Base-by-base conservation (phyloP, 306 rosid genomes). In the Castanea crenata region DNA sequence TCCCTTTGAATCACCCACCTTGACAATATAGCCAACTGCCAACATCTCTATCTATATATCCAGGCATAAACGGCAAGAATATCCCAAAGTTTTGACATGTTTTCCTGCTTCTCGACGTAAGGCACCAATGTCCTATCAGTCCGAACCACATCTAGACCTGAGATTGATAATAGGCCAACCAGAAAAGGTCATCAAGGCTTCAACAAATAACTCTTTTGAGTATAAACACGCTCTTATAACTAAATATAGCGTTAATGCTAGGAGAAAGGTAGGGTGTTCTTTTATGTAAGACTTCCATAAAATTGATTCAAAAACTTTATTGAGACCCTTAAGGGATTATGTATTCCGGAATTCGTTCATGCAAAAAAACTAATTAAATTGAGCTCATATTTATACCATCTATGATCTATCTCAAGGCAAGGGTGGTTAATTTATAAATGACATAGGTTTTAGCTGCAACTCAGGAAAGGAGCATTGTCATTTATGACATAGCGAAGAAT, bases 101-200 rank as follows among this genome's bases (percentile, higher is more conserved):
- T 89, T 76, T 90, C 97, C 81, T 85, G 88, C 85, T 88, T 91
- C 91, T 91, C 98, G 44, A 38, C 44, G 29, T 96, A 96, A 85
- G 91, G 93, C 64, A 89, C 93, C 85, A 96, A 83, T 18, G 98
- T 88, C 85, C 99, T 89, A 84, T 91, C 99, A 12, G 99, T 96
- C 76, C 99, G 96, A 81, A 91, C 80, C 79, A 96, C 98, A 38
- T 96, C 99, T 76, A 91, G 97, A 85, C 99, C 98, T 96, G 88
- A 82, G 78, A 90, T 68, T 57, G 32, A 64, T 55, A 74, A 70
- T 73, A 15, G 57, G n/a, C 44, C 62, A 80, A 68, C 71, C 52
- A 76, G 55, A 68, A 63, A 75, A 34, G 67, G 76, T 74, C 74
- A 79, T 38, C 46, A 41, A 41, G 11, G 3, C 46, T 2, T 64